Percentiles rank a stretch among this genome's conserved stretches.
These are phyloP conservation scores for Penicillium silybi DNA, from an alignment of 495 filamentous ascomycete genomes.

Conservation along the genomic window DNA sequence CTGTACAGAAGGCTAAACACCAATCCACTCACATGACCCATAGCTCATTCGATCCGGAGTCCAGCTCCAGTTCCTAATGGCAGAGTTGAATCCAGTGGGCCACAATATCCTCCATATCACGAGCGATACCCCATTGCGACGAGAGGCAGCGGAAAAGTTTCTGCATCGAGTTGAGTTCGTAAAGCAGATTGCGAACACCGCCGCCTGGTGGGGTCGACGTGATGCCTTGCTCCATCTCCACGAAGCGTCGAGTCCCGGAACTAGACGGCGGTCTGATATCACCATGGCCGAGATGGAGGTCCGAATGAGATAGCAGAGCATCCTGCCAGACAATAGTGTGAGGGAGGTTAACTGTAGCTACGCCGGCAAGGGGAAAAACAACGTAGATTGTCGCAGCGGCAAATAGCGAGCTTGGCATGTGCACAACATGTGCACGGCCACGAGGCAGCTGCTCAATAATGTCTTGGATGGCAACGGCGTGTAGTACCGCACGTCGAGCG, in stretches of 20 bases:
- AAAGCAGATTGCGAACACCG: conserved; percentile 37
- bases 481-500: conserved; percentile 42
- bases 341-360: conserved; percentile 36
- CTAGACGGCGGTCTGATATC: conserved; percentile 17
- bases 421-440: conserved; percentile 44
- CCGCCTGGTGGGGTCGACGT: conserved; percentile 17
- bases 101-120: conserved; percentile 47
- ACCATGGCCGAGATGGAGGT: conserved; percentile 28
- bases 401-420: conserved; percentile 46
- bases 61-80: conserved; percentile 25
- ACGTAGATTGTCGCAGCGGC: conserved; percentile 43
- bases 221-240: conserved; percentile 24
- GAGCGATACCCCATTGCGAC: conserved; percentile 47
- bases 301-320: conserved; percentile 34
- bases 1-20: background rate
- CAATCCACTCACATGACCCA: background rate
- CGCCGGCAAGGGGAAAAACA: conserved; percentile 37
- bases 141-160: conserved; percentile 46
- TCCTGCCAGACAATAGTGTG: conserved; percentile 43
- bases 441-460: conserved; percentile 47
- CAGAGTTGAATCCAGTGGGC: conserved; percentile 45
- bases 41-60: background rate
- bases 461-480: conserved; percentile 48
- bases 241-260: conserved; percentile 38
- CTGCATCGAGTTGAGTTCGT: conserved; percentile 49